Conservation (phyloP, 768 basidiomycete species). For the Candolleomyces eurysporus region DNA sequence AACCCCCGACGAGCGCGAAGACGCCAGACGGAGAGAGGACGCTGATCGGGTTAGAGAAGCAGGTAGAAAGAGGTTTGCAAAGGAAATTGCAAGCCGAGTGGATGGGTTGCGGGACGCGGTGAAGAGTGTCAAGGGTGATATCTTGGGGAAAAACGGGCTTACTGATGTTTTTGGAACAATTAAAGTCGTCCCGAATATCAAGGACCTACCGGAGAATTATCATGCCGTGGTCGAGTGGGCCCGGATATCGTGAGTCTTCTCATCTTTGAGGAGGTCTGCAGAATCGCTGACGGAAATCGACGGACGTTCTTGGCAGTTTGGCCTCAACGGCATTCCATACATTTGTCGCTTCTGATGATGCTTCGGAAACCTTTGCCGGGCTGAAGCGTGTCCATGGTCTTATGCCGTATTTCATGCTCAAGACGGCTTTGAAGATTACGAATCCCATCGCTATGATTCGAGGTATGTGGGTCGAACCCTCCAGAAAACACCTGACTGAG, state of each 20-base stretch:
- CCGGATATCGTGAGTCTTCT: conserved; percentile 78
- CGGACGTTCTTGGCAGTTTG: conserved; percentile 47
- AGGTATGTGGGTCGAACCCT: conserved; percentile 38
- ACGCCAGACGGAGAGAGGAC: conserved; percentile 78
- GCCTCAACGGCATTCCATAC: conserved; percentile 97
- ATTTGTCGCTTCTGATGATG: conserved; percentile 89
- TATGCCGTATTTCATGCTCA: conserved; percentile 98
- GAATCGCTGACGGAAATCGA: neutral
- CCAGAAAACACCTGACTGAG: conserved; percentile 3
- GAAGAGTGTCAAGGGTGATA: conserved; percentile 86
- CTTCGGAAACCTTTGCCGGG: conserved; percentile 83
- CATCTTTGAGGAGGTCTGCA: neutral
- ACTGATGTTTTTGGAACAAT: conserved; percentile 87
- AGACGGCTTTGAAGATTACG: conserved; percentile 85
- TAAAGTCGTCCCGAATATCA: conserved; percentile 73
- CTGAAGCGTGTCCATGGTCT: conserved; percentile 92
- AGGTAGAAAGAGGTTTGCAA: conserved; percentile 79
- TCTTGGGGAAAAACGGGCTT: conserved; percentile 91
- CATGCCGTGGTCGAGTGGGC: conserved; percentile 95
- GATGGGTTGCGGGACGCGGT: conserved; percentile 83
- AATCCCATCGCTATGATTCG: conserved; percentile 98
- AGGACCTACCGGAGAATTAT: conserved; percentile 80
- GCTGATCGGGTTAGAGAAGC: conserved; percentile 87
- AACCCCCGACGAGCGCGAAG: conserved; percentile 70
- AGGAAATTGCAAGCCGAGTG: conserved; percentile 83